Conservation (phyloP, 768 basidiomycete genomes). For the Podaxis sp. region DNA sequence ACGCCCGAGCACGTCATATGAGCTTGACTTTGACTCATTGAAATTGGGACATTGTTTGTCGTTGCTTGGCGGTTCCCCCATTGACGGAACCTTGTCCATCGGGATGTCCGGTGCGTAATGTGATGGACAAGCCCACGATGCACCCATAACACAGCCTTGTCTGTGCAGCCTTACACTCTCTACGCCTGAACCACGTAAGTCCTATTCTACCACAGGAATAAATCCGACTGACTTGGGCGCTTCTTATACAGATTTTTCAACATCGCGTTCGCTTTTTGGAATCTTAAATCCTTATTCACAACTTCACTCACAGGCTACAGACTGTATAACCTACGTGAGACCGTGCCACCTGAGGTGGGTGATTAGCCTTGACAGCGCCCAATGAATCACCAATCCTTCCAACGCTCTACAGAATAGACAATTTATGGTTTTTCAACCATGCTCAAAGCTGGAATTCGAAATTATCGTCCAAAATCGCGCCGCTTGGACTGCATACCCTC, state of each 20-base stretch:
- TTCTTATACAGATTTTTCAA: not conserved
- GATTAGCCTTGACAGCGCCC: not conserved
- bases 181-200: not conserved
- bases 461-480: not conserved
- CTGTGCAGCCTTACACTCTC: not conserved
- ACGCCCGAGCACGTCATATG: no score
- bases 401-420: not conserved
- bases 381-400: not conserved
- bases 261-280: not conserved
- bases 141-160: slow-evolving; percentile 5
- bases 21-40: not conserved
- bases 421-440: not conserved
- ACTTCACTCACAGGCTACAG: not conserved
- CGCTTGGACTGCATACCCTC: not conserved
- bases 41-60: not conserved
- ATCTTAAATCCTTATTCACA: not conserved
- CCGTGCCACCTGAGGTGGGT: not conserved
- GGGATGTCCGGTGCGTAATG: not conserved
- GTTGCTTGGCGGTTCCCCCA: not conserved
- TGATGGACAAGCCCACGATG: slow-evolving; percentile 8
- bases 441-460: not conserved
- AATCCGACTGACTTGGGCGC: not conserved
- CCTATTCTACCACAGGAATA: not conserved
- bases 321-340: not conserved
- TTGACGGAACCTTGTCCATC: not conserved